phyloP scores from a whole-genome alignment of 495 filamentous ascomycete genomes.

The Niebla homalea region DNA sequence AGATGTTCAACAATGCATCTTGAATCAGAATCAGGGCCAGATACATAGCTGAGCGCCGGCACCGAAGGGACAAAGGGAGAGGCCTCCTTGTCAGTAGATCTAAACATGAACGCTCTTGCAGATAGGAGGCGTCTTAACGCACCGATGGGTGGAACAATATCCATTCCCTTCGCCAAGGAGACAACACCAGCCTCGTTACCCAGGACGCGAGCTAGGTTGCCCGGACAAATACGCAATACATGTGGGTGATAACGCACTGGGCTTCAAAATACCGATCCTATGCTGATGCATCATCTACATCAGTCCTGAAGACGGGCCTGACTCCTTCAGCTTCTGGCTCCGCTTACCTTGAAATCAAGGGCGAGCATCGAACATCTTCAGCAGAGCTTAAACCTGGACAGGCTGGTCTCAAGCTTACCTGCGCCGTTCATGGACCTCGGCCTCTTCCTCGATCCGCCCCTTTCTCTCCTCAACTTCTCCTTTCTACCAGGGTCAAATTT shows the following conservation, averaged over 20 bases:
- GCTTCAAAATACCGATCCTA: neutral
- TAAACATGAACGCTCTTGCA: neutral
- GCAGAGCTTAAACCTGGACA: conserved; percentile 35
- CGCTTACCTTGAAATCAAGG: conserved; percentile 79
- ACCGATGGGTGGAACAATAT: conserved; percentile 60
- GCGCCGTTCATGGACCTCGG: conserved; percentile 84
- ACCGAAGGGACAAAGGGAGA: no score
- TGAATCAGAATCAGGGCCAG: no score
- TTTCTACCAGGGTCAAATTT: conserved; percentile 89
- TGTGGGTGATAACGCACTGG: conserved; percentile 41
- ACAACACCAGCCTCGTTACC: conserved; percentile 23
- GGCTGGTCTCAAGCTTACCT: conserved; percentile 72
- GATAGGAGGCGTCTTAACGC: conserved; percentile 89
- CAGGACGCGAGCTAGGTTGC: conserved; percentile 37
- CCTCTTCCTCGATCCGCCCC: conserved; percentile 78
- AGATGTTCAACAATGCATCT: no score
- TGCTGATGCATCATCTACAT: neutral
- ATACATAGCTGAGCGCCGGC: no score
- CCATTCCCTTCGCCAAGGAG: conserved; percentile 52
- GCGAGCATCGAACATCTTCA: conserved; percentile 37
- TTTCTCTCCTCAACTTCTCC: conserved; percentile 79
- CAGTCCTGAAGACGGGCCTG: conserved; percentile 82
- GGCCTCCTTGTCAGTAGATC: no score
- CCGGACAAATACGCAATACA: conserved; percentile 63
- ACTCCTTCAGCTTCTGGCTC: conserved; percentile 90